These are phyloP conservation scores for Colletotrichum sp. DNA, from an alignment of 2,329 filamentous ascomycete species.

Conservation along the genomic window DNA sequence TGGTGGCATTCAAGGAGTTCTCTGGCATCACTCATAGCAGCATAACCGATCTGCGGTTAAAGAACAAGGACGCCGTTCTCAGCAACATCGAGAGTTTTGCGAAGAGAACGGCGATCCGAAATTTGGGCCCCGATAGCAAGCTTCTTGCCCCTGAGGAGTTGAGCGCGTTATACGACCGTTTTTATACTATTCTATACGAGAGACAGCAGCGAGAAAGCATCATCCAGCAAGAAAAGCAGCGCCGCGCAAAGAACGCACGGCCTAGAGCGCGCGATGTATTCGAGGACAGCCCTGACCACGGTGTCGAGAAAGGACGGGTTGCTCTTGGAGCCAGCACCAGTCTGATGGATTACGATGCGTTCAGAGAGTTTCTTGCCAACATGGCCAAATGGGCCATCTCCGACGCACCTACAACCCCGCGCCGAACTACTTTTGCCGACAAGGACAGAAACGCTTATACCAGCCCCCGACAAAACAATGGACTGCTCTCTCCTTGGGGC, in stretches of 20 bases:
- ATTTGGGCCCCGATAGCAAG: slow-evolving; percentile 95
- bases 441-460: slow-evolving; percentile 54
- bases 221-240: slow-evolving; percentile 76
- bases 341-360: slow-evolving; percentile 96
- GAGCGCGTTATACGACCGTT: slow-evolving; percentile 89
- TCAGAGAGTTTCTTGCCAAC: slow-evolving; percentile 88
- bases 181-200: slow-evolving; percentile 91
- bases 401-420: slow-evolving; percentile 73
- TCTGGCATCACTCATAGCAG: slow-evolving; percentile 92
- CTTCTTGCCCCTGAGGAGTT: slow-evolving; percentile 84
- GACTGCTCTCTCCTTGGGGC: slow-evolving; percentile 55
- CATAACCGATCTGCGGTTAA: slow-evolving; percentile 85
- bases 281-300: slow-evolving; percentile 46
- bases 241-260: slow-evolving; percentile 65
- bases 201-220: slow-evolving; percentile 82
- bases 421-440: slow-evolving; percentile 49
- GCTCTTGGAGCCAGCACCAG: slow-evolving; percentile 88
- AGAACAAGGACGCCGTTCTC: slow-evolving; percentile 92
- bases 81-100: slow-evolving; percentile 97
- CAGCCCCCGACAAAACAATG: slow-evolving; percentile 12
- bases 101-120: slow-evolving; percentile 94
- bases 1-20: slow-evolving; percentile 98
- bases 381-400: slow-evolving; percentile 93
- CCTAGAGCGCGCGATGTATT: slow-evolving; percentile 46
- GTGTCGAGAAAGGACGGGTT: slow-evolving; percentile 82